Percentiles rank a stretch among this genome's conserved stretches.
phyloP scores from a whole-genome alignment of 2,329 filamentous ascomycete genomes.

The Microascus cirrosus region DNA sequence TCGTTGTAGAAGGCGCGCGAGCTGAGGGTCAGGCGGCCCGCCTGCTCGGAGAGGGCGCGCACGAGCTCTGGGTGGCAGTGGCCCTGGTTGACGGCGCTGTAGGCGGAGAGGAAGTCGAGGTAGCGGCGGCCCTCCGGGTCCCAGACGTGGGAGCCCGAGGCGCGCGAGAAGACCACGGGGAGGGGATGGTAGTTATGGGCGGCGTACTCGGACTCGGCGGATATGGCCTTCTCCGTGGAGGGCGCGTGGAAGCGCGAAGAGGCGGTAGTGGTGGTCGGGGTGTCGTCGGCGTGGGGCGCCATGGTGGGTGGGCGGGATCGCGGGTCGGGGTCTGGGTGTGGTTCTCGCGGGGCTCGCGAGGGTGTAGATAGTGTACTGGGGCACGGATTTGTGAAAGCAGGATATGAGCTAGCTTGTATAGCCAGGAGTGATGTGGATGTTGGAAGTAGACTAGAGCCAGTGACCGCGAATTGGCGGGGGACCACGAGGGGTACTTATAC shows the following conservation, averaged over 20 bases:
- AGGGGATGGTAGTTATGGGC: slow-evolving; percentile 99
- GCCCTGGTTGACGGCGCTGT: slow-evolving; percentile 95
- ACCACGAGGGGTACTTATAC: too few relatives aligned
- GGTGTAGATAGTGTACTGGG: background rate
- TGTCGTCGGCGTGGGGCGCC: slow-evolving; percentile 47
- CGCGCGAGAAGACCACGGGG: slow-evolving; percentile 82
- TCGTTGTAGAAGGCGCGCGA: slow-evolving; percentile 97
- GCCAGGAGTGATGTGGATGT: background rate
- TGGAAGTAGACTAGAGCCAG: background rate
- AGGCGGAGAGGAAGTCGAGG: slow-evolving; percentile 94
- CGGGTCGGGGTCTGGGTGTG: background rate
- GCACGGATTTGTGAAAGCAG: background rate
- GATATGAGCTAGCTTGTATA: background rate
- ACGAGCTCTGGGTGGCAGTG: slow-evolving; percentile 96
- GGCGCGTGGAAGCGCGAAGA: slow-evolving; percentile 56
- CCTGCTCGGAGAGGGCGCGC: slow-evolving; percentile 82
- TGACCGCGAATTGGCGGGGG: too few relatives aligned
- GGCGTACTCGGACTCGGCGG: slow-evolving; percentile 70
- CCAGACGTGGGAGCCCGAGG: slow-evolving; percentile 82
- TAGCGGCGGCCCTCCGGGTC: slow-evolving; percentile 94
- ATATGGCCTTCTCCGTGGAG: slow-evolving; percentile 70
- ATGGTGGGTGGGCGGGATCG: slow-evolving; percentile 22
- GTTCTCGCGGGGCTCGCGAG: background rate
- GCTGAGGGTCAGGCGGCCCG: slow-evolving; percentile 78
- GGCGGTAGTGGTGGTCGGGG: slow-evolving; percentile 13